These are phyloP conservation scores for Neonectria hederae DNA, from an alignment of 2,329 filamentous ascomycete species.

Conservation along the genomic window DNA sequence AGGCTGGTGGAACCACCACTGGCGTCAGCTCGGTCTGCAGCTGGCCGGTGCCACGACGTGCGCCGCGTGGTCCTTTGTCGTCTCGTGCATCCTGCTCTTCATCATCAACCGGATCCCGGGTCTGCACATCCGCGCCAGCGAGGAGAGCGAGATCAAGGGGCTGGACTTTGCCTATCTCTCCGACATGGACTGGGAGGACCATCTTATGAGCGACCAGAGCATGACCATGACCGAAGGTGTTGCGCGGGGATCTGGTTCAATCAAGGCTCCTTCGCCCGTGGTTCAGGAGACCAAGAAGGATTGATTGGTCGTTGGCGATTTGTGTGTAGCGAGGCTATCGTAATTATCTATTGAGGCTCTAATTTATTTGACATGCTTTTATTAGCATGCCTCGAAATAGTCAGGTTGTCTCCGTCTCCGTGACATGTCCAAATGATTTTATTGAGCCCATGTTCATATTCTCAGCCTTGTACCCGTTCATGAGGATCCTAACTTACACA, in stretches of 20 bases:
- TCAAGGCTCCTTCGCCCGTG: constrained; percentile 13
- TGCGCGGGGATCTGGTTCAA: constrained; percentile 13
- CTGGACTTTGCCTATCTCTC: constrained; percentile 54
- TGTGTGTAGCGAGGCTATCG: neutral
- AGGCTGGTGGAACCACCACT: constrained; percentile 62
- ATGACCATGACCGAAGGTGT: constrained; percentile 33
- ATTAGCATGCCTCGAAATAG: no score
- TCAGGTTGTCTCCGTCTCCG: no score
- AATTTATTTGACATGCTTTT: no score
- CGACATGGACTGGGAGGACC: constrained; percentile 41
- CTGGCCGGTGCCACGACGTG: constrained; percentile 66
- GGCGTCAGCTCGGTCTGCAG: constrained; percentile 65
- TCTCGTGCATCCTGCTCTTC: constrained; percentile 62
- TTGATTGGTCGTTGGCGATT: neutral
- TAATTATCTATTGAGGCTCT: no score
- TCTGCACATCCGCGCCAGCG: constrained; percentile 62
- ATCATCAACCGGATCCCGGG: constrained; percentile 67
- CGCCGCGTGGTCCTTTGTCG: constrained; percentile 62
- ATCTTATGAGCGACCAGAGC: constrained; percentile 27
- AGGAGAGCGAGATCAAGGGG: constrained; percentile 64
- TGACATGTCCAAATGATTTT: no score
- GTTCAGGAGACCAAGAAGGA: constrained; percentile 27
- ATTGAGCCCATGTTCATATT: no score
- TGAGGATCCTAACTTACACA: no score
- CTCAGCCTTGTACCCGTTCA: no score